phyloP scores from a whole-genome alignment of 306 rosid genomes.

The Vigna radiata region DNA sequence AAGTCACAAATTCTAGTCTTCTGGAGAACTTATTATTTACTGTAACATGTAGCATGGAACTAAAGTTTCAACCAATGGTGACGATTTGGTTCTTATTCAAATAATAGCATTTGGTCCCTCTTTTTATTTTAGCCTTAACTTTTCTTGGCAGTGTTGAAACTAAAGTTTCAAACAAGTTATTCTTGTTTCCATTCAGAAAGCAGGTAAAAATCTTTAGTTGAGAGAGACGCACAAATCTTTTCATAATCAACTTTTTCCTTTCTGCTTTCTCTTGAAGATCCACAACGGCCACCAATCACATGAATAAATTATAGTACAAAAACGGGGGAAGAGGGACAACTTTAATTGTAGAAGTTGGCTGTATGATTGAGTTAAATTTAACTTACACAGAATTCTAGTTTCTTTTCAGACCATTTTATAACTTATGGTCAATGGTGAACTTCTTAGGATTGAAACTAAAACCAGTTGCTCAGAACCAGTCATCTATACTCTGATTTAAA shows the following conservation, averaged over 20 bases:
- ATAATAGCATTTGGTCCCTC: background rate
- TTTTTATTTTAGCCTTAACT: background rate
- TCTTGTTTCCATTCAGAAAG: background rate
- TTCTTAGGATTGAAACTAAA: background rate
- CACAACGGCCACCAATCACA: no score
- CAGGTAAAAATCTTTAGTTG: background rate
- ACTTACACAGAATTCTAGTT: background rate
- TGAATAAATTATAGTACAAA: no score
- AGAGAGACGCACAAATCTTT: no score
- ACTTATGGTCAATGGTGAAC: background rate
- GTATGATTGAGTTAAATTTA: background rate
- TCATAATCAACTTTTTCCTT: background rate
- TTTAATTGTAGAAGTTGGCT: no score
- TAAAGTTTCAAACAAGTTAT: background rate
- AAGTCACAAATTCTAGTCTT: constrained; percentile 16
- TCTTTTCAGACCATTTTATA: background rate
- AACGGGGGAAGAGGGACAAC: background rate
- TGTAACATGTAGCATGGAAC: constrained; percentile 10
- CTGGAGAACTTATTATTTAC: background rate
- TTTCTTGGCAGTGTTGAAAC: background rate
- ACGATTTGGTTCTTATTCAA: constrained; percentile 13
- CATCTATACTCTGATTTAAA: background rate
- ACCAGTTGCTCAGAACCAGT: background rate
- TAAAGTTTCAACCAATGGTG: background rate
- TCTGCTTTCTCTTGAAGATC: background rate